Evolutionary conservation across 306 rosid species (phyloP).

Genomic region (Phaseolus lunatus): DNA sequence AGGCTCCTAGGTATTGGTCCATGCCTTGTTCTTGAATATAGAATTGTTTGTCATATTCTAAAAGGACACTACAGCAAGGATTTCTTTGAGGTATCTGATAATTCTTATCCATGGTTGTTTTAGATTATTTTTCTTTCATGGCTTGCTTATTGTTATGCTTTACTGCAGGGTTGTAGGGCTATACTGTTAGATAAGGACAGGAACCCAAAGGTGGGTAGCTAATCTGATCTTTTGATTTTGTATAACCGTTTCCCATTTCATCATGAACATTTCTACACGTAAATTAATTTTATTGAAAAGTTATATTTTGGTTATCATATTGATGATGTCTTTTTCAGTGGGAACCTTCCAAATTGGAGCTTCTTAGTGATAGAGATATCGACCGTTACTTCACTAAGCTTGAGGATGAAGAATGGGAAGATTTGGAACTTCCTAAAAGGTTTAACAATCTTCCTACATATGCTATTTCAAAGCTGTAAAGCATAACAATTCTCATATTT

Average conservation of each 20-base stretch:
- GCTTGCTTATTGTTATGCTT: conserved; percentile 34
- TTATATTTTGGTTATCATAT: conserved; percentile 33
- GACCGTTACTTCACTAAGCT: conserved; percentile 64
- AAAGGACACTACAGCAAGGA: conserved; percentile 86
- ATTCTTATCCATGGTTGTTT: not conserved
- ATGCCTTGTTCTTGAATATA: conserved; percentile 81
- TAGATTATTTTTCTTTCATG: conserved; percentile 35
- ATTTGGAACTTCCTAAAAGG: conserved; percentile 79
- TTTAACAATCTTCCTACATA: conserved; percentile 65
- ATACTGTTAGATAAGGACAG: conserved; percentile 82
- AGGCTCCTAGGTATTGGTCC: conserved; percentile 83
- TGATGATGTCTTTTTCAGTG: conserved; percentile 52
- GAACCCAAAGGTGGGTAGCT: conserved; percentile 79
- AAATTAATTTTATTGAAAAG: conserved; percentile 32
- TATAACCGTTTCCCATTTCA: not conserved
- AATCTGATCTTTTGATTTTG: not conserved
- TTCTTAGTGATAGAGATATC: conserved; percentile 55
- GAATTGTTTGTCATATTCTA: conserved; percentile 80
- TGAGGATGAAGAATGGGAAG: conserved; percentile 77
- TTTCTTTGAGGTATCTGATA: conserved; percentile 73
- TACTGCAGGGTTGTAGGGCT: conserved; percentile 94
- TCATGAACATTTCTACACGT: not conserved
- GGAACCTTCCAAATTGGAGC: conserved; percentile 71
- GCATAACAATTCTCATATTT: conserved; percentile 4
- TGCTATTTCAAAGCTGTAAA: conserved; percentile 82